Evolutionary conservation across 371 early-diverging fungal genomes (phyloP), one percentile per base, ranked within the genome.

Genomic region (Actinomucor elegans): DNA sequence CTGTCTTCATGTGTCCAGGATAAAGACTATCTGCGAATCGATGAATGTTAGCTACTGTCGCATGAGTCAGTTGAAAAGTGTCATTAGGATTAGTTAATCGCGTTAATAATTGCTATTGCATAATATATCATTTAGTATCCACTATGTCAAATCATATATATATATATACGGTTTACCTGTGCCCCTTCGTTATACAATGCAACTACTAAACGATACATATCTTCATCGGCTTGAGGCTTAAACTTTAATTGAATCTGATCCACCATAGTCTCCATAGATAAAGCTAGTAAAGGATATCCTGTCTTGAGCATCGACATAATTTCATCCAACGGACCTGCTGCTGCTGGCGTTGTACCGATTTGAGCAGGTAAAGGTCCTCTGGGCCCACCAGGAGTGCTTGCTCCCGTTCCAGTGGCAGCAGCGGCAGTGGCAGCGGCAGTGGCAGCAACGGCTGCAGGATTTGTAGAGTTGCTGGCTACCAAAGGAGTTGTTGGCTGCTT

Each of bases 251-350:
- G 85, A 17, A 97, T 93, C 67, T 96, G 97, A 63, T 99, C 98
- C 10, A 94, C 90, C 94, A 97, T 95, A 1, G 93, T 94, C 71
- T 98, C 97, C 91, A 99, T 93, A 2, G 98, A 90, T 27, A 98
- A 70, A 1, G 96, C 92, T 26, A 97, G 70, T 41, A 97, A 81
- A 17, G 98, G 98, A 68, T 90, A 94, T 0, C 94, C 92, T 0
- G 98, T 96, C 68, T 98, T 99, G 14, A 99, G 79, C 67, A 91
- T 88, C n/a, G 91, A 87, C 91, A 94, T 94, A 14, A 98, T 85
- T 57, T 98, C 98, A 38, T 97, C 96, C n/a, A 96, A 91, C 7
- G 93, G 80, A 61, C 76, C 77, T 15, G 81, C 53, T 18, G 68
- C 44, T 35, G 59, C 41, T 21, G 55, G 18, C 9, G 63, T 37